A percentile compares a stretch with the other conserved stretches of the same genome.
Evolutionary conservation across 768 basidiomycete species (phyloP).

Genomic region (Pleurotus djamor): DNA sequence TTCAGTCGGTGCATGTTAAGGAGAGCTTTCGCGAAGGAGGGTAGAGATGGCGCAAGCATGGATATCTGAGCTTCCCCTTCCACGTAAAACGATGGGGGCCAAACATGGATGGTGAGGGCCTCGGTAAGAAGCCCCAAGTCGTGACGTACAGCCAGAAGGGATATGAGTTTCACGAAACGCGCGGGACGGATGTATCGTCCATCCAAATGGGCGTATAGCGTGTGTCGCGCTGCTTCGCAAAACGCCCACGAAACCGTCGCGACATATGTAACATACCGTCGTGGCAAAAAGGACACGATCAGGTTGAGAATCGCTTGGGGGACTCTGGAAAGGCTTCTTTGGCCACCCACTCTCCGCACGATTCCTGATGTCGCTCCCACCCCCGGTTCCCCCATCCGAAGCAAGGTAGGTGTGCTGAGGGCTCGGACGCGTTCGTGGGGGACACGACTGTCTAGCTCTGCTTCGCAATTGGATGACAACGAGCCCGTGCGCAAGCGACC

Average conservation of each 20-base stretch:
- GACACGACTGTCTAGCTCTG: background rate
- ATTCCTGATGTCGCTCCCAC: background rate
- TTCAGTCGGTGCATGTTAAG: conserved; percentile 43
- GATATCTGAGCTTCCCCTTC: conserved; percentile 34
- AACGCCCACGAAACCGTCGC: conserved; percentile 31
- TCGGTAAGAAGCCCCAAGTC: conserved; percentile 39
- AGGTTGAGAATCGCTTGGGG: background rate
- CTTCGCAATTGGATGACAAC: background rate
- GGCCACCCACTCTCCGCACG: background rate
- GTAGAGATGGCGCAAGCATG: conserved; percentile 21
- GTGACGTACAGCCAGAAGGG: conserved; percentile 31
- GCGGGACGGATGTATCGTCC: conserved; percentile 23
- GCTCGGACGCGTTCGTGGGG: conserved; percentile 4
- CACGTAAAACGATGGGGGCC: conserved; percentile 37
- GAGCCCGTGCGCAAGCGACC: conserved; percentile 4
- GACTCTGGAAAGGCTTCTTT: background rate
- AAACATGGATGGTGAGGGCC: conserved; percentile 35
- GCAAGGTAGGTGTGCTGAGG: background rate
- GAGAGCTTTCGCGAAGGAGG: conserved; percentile 40
- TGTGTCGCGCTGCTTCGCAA: conserved; percentile 24
- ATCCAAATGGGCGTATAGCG: conserved; percentile 32
- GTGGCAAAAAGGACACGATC: conserved; percentile 26
- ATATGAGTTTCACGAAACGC: conserved; percentile 31
- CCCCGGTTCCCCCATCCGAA: background rate
- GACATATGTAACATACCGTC: conserved; percentile 19